phyloP scores from a whole-genome alignment of 257 asterid genomes.

The Ballota nigra region DNA sequence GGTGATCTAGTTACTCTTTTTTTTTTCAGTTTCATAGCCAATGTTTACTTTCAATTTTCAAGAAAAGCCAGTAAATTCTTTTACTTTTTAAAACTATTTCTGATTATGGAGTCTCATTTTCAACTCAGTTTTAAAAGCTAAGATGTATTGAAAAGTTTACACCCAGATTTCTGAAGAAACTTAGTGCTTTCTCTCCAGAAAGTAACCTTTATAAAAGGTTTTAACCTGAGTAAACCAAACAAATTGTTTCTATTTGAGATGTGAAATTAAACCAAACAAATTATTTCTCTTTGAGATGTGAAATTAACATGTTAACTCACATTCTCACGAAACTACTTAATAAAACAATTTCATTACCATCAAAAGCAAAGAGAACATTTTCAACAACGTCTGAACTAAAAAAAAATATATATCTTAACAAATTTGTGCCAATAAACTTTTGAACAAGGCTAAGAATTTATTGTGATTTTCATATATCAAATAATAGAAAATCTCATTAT shows the following conservation, averaged over 20 bases:
- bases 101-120: neutral
- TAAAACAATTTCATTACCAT: neutral
- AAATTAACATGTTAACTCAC: neutral
- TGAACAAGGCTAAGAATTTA: neutral
- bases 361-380: neutral
- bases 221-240: neutral
- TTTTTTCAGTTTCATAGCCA: no score
- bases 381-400: neutral
- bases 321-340: neutral
- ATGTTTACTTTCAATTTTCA: no score
- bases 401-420: neutral
- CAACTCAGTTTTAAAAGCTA: neutral
- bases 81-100: neutral
- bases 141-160: neutral
- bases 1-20: no score
- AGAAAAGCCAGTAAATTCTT: neutral
- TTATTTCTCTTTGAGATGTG: neutral
- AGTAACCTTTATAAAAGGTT: neutral
- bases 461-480: slow-evolving; percentile 1
- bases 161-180: neutral
- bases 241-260: neutral
- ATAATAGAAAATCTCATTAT: neutral
- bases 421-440: neutral
- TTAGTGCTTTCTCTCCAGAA: neutral
- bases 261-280: no score